Base-by-base conservation (phyloP, 2,329 filamentous ascomycete species). In the Huntiella savannae region DNA sequence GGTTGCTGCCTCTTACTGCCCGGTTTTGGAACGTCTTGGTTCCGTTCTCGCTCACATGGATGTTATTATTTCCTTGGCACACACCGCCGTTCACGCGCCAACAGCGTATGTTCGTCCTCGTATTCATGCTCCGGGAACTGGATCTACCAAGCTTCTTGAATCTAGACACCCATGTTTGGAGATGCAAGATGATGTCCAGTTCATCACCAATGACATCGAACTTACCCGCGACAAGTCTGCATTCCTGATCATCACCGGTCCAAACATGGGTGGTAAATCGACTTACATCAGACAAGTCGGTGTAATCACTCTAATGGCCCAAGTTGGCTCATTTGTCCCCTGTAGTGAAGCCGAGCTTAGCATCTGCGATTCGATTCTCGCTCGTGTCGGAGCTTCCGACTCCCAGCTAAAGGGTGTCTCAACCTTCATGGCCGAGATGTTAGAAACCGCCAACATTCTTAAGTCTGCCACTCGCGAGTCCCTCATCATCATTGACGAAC, bases 351-450 rank as follows among this genome's bases (percentile, higher is more conserved):
- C 92, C 11, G 87, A 96, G 61, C 66, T 98, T 39, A 93, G 84
- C 12, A 86, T 98, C 49, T 98, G 95, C 59, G 91, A 98, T 64
- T 91, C 85, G 52, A 94, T 98, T 51, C 79, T 98, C 35, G 91
- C 92, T 0, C 82, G 91, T 54, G 91, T 98, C 0, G 91, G 92
- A 37, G 92, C 91, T 5, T 91, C 82, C 55, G 92, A 98, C 63
- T 93, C 84, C 5, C 91, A 96, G 61, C 79, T 98, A 52, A 96
- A 96, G 63, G 91, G 91, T 33, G 91, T 98, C 2, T 94, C 85
- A 3, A 98, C 91, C 0, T 98, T 98, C 62, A 98, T 98, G 92
- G 91, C 91, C 1, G 91, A 98, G 65, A 98, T 98, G 91, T 73
- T 98, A 16, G 91, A 98, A 61, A 98, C 91, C 1, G 86, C 91